Conservation (phyloP, 2,329 filamentous ascomycete species). For the Seiridium cupressi region DNA sequence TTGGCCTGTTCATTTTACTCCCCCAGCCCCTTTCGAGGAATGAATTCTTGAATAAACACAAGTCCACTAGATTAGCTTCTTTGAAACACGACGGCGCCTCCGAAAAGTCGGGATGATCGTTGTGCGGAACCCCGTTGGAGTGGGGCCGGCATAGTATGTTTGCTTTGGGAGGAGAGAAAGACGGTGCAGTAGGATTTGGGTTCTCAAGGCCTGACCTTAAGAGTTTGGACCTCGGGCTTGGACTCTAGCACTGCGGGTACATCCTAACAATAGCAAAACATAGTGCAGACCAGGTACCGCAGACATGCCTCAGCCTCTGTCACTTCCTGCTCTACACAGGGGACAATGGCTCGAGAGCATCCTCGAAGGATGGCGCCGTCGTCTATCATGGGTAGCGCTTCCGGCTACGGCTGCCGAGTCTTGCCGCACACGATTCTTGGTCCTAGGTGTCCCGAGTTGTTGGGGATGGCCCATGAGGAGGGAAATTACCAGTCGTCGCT, state of each 20-base stretch:
- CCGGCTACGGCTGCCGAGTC: too few species aligned
- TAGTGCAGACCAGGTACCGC: too few species aligned
- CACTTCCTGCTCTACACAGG: too few species aligned
- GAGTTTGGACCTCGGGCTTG: not conserved
- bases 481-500: not conserved
- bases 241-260: not conserved
- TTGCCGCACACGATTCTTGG: too few species aligned
- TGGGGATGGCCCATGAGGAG: not conserved
- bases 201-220: not conserved
- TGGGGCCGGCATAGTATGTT: not conserved
- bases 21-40: not conserved
- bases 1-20: too few species aligned
- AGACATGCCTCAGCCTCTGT: too few species aligned
- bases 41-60: not conserved
- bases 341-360: too few species aligned
- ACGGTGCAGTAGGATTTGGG: not conserved
- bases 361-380: too few species aligned
- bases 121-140: not conserved
- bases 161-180: not conserved
- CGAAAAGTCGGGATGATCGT: not conserved
- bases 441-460: too few species aligned
- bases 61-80: not conserved
- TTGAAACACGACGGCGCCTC: not conserved
- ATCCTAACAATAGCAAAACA: not conserved
- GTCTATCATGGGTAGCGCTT: too few species aligned